A percentile compares a stretch with the other conserved stretches of the same genome.
These are phyloP conservation scores for Hibiscus mutabilis DNA, from an alignment of 345 rosid species.

Conservation along the genomic window DNA sequence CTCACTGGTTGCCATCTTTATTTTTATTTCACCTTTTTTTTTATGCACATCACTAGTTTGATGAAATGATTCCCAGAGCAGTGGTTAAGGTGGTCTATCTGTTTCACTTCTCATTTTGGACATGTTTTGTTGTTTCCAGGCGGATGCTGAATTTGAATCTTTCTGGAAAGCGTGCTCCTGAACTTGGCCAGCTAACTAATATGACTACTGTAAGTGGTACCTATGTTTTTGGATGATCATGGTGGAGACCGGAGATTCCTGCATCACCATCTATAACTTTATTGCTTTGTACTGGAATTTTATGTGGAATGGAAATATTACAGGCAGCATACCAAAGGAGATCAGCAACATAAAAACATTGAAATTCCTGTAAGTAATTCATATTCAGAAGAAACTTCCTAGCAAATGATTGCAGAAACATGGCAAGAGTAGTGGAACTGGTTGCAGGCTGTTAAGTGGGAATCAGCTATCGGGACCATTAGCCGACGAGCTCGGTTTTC, in stretches of 20 bases:
- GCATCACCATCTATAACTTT: not conserved
- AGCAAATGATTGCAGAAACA: conserved; percentile 4
- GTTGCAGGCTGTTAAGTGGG: conserved; percentile 42
- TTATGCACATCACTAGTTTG: too few species aligned
- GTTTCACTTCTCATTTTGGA: not conserved
- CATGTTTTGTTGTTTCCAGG: conserved; percentile 25
- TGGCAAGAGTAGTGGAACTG: not conserved
- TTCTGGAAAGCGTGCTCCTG: conserved; percentile 48
- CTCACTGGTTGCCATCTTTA: not conserved
- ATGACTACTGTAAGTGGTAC: conserved; percentile 25
- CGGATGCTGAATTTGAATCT: conserved; percentile 66
- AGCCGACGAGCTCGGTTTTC: conserved; percentile 40
- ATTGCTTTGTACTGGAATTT: conserved; percentile 25
- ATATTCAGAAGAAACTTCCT: not conserved
- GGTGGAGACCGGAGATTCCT: not conserved
- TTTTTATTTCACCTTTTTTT: not conserved
- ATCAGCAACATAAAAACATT: conserved; percentile 31
- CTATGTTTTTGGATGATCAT: not conserved
- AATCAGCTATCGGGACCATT: conserved; percentile 38
- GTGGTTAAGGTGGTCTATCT: not conserved
- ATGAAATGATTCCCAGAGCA: not conserved
- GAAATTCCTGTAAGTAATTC: conserved; percentile 29
- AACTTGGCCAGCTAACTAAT: conserved; percentile 29
- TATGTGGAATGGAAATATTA: conserved; percentile 37
- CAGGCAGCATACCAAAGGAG: conserved; percentile 38